A percentile compares a stretch with the other conserved stretches of the same genome.
phyloP scores from a whole-genome alignment of 1,284 basidiomycete genomes.

The Moesziomyces parantarcticus region DNA sequence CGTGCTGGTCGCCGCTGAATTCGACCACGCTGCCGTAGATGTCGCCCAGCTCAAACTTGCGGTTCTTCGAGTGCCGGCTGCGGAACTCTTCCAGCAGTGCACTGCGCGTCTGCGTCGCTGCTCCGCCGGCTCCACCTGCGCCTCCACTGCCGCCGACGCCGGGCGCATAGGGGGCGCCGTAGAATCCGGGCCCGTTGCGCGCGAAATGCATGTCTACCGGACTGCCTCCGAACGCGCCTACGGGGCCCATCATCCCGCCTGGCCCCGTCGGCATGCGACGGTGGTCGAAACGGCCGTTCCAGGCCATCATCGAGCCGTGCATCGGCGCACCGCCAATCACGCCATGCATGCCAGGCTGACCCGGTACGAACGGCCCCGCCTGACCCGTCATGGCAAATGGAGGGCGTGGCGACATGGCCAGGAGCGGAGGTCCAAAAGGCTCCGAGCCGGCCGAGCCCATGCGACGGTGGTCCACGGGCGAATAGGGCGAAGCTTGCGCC shows the following conservation, averaged over 20 bases:
- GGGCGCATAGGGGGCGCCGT: slow-evolving; percentile 11
- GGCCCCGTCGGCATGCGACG: slow-evolving; percentile 45
- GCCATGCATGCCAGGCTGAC: slow-evolving; percentile 26
- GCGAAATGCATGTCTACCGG: slow-evolving; percentile 26
- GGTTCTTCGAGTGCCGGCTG: slow-evolving; percentile 42
- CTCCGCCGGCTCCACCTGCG: background rate
- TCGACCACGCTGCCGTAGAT: slow-evolving; percentile 88
- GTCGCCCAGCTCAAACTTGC: slow-evolving; percentile 73
- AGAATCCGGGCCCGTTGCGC: slow-evolving; percentile 19
- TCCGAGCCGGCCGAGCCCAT: slow-evolving; percentile 29
- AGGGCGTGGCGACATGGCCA: slow-evolving; percentile 31
- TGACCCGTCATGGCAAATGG: slow-evolving; percentile 34
- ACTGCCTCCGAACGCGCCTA: slow-evolving; percentile 14
- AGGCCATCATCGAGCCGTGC: slow-evolving; percentile 21
- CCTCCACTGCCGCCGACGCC: slow-evolving; percentile 1
- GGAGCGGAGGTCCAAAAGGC: slow-evolving; percentile 14
- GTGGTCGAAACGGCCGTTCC: slow-evolving; percentile 46
- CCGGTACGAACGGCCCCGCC: slow-evolving; percentile 27
- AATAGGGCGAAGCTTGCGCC: slow-evolving; percentile 24
- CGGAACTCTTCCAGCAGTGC: slow-evolving; percentile 61
- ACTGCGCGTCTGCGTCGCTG: slow-evolving; percentile 19
- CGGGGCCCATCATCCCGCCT: slow-evolving; percentile 40
- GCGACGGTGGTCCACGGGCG: slow-evolving; percentile 22
- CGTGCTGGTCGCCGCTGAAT: slow-evolving; percentile 91
- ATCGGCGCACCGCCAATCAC: slow-evolving; percentile 30